Conservation (phyloP, 164 flowering plant genomes). For the Tinospora cordifolia region DNA sequence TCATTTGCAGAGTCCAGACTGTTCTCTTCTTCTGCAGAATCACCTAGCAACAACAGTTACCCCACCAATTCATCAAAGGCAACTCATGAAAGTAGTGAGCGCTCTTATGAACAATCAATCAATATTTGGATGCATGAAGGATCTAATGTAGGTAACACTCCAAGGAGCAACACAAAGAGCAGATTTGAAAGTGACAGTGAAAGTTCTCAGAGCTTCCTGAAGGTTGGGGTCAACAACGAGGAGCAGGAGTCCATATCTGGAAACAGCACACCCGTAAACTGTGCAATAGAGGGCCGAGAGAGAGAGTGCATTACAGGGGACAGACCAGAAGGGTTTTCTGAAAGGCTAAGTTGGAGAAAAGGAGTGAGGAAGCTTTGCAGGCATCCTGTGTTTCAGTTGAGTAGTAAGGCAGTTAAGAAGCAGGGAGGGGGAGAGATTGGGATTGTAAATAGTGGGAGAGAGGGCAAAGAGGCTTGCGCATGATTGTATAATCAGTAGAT, state of each 20-base stretch:
- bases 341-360: conserved; percentile 49
- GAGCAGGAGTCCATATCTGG: conserved; percentile 24
- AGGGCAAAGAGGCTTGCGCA: conserved; percentile 16
- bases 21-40: conserved; percentile 19
- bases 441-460: conserved; percentile 34
- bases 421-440: conserved; percentile 26
- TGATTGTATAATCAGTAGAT: too few species aligned
- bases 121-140: conserved; percentile 11
- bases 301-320: conserved; percentile 27
- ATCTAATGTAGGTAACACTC: conserved; percentile 14
- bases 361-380: conserved; percentile 61
- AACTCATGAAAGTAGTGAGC: conserved; percentile 5
- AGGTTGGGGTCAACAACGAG: conserved; percentile 32
- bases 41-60: conserved; percentile 12
- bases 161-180: conserved; percentile 23
- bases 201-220: conserved; percentile 33
- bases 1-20: conserved; percentile 8
- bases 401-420: conserved; percentile 44
- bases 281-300: conserved; percentile 17
- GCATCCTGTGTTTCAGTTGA: conserved; percentile 68
- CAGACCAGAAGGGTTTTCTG: conserved; percentile 32
- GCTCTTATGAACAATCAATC: conserved; percentile 12
- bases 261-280: conserved; percentile 14
- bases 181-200: conserved; percentile 32
- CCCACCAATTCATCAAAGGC: conserved; percentile 17